A percentile compares a stretch with the other conserved stretches of the same genome.
These are phyloP conservation scores for Globisporangium viniferum DNA, from an alignment of 352 stramenopile species.

Conservation along the genomic window DNA sequence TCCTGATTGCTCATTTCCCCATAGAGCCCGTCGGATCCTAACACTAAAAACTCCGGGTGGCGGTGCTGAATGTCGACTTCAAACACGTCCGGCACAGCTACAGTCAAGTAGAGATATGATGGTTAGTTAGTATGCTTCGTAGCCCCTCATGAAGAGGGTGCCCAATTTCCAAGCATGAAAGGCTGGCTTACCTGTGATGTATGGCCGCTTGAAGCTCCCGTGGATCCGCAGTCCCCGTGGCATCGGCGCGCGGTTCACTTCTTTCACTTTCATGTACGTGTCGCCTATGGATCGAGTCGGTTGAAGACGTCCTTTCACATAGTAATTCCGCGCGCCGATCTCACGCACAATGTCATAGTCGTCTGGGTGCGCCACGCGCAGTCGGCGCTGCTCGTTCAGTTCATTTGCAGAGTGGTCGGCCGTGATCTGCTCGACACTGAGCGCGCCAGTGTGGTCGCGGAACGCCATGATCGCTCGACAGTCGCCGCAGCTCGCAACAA, in stretches of 20 bases:
- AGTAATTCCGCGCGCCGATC: conserved; percentile 61
- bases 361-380: conserved; percentile 51
- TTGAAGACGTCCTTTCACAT: conserved; percentile 69
- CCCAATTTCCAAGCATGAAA: background rate
- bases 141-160: too few relatives aligned
- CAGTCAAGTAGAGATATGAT: background rate
- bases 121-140: background rate
- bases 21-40: conserved; percentile 61
- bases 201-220: conserved; percentile 53
- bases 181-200: conserved; percentile 30
- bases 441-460: conserved; percentile 41
- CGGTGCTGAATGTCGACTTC: conserved; percentile 48
- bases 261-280: conserved; percentile 77
- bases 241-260: conserved; percentile 65
- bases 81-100: conserved; percentile 61
- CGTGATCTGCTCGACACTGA: conserved; percentile 66
- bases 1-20: conserved; percentile 64
- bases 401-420: conserved; percentile 69
- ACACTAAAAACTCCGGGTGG: conserved; percentile 57
- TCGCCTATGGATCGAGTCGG: conserved; percentile 62
- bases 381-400: conserved; percentile 48
- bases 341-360: conserved; percentile 72
- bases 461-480: conserved; percentile 67
- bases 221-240: conserved; percentile 52
- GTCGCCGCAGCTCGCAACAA: conserved; percentile 61